Percentiles rank a stretch among this genome's conserved stretches.
These are phyloP conservation scores for Penicillium goetzii DNA, from an alignment of 495 filamentous ascomycete genomes.

Conservation along the genomic window DNA sequence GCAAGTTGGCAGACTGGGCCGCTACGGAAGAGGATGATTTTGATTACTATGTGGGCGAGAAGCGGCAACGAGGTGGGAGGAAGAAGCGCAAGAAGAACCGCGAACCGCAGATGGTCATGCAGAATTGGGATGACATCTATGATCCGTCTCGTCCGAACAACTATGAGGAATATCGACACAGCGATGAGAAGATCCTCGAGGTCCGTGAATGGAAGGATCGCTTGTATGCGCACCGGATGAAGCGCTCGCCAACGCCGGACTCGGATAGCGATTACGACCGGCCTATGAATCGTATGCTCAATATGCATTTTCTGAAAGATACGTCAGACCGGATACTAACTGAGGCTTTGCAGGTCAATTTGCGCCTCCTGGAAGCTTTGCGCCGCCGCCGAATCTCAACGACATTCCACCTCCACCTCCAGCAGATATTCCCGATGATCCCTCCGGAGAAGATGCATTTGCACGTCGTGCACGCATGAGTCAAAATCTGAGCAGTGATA, in stretches of 20 bases:
- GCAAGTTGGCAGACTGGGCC: conserved; percentile 83
- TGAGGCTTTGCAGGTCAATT: conserved; percentile 59
- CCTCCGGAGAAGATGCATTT: conserved; percentile 73
- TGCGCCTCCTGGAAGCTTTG: conserved; percentile 73
- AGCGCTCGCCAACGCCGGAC: conserved; percentile 53
- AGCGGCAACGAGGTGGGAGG: conserved; percentile 75
- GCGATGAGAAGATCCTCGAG: conserved; percentile 80
- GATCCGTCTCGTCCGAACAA: conserved; percentile 83
- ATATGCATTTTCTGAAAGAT: neutral
- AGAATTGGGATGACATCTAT: conserved; percentile 94
- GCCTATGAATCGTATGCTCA: conserved; percentile 55
- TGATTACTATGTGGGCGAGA: conserved; percentile 62
- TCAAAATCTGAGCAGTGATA: conserved; percentile 20
- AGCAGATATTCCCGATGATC: conserved; percentile 52
- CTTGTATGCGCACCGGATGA: conserved; percentile 75
- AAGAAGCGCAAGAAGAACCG: conserved; percentile 86
- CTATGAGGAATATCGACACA: conserved; percentile 83
- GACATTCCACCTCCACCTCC: conserved; percentile 42
- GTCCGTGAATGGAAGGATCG: conserved; percentile 86
- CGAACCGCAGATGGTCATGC: conserved; percentile 60
- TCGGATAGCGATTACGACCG: conserved; percentile 61
- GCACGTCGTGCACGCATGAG: conserved; percentile 62
- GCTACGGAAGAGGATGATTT: conserved; percentile 76
- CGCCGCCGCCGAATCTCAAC: conserved; percentile 65
- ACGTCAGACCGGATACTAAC: conserved; percentile 7